Base-by-base conservation (phyloP, 2,329 filamentous ascomycete species). In the Pseudogymnoascus verrucosus region DNA sequence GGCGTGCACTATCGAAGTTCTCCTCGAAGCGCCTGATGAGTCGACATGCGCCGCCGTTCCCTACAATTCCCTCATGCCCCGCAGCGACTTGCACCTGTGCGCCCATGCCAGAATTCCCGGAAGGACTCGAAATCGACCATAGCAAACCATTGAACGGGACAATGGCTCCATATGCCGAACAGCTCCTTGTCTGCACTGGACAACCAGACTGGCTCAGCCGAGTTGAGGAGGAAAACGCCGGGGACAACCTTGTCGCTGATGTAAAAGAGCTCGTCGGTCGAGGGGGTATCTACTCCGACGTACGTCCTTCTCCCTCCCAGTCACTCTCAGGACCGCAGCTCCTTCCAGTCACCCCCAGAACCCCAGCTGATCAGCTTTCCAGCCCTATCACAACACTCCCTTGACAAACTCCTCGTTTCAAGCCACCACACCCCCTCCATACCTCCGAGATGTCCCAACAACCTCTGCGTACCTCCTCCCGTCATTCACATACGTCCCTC, bases 321-420 rank as follows among this genome's bases (percentile, higher is more conserved):
- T 6, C 23, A 4, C 2, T 28, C 6, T 14, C 26, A 34, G 28
- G 34, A 11, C 28, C 28, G 61, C 63, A 67, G 28, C 39, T 64
- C 54, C 21, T 44, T 62, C 63, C 66, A 96, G 90, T 6, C 23
- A 4, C 2, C 16, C 6, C 23, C 26, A 34, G 28, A 57, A 11
- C 28, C 28, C 61, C 63, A 67, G 28, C 39, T 64, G 36, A 44
- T n/a, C n/a, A 61, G 31, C 54, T 19, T 44, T 62, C 63, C 66
- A 96, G 90, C 91, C 92, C 36, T 96, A 89, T 74, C 89, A 93
- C 76, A 90, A 93, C 73, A 77, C 96, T 64, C 83, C 91, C 26
- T 78, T 93, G 63, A 85, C 90, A 21, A 90, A 90, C 70, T 83
- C 89, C 11, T 96, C 91, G 0, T 88, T 96, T 69, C 28, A 34